Base-by-base conservation (phyloP, 306 rosid genomes). In the Astragalus membranaceus region DNA sequence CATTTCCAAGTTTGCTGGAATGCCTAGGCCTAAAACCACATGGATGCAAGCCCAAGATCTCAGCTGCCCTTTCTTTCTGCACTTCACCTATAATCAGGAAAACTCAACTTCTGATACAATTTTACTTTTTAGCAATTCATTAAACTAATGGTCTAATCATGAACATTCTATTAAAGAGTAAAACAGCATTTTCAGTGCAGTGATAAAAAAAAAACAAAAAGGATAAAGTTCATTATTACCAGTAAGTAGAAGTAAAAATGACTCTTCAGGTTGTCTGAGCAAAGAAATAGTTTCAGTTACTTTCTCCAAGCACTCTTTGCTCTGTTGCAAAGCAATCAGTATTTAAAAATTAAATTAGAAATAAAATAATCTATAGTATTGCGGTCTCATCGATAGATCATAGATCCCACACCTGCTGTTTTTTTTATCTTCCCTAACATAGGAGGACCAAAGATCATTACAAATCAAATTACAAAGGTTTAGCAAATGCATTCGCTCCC, bases 241-340 rank as follows among this genome's bases (percentile, higher is more conserved):
- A 58, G 98, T 93, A 69, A 93, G 92, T 66, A 93, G 79, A 74
- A 90, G 97, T 83, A 93, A 46, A 80, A 54, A 77, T 56, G 93
- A 81, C 15, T 84, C 78, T 74, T 73, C 82, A 6, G 85, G 74
- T 69, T 80, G 85, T 39, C 63, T 75, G 56, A 93, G 98, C 50
- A 85, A 80, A n/a, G 81, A 78, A 69, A 93, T 79, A 10, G 97
- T 84, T 54, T 86, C 79, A 3, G 85, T 60, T 44, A 93, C 89
- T 83, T 93, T 93, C 84, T 90, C 96, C 84, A 93, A 78, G 67
- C 96, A 93, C 79, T 87, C 98, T 86, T 78, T 75, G 83, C 98
- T 90, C 97, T 90, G 75, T 63, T 79, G 77, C 73, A 77, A 64
- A 59, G 23, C 47, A 55, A 16, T 17, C 43, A 53, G 14, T 44